These are phyloP conservation scores for Flaveria sonorensis DNA, from an alignment of 129 eudicot species.

Conservation along the genomic window DNA sequence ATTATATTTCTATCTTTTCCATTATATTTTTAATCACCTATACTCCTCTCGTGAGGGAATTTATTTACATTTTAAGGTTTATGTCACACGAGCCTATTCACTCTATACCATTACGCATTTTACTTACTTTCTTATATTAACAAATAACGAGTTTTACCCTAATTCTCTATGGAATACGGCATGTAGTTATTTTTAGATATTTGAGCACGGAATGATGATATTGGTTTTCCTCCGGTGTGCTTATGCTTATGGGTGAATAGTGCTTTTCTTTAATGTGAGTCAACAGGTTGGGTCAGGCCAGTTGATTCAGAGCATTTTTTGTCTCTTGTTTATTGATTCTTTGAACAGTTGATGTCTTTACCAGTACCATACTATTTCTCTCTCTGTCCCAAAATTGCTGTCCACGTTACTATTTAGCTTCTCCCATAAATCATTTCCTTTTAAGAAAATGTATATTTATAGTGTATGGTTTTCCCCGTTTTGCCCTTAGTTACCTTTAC, in stretches of 20 bases:
- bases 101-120: background rate
- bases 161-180: background rate
- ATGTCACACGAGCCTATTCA: background rate
- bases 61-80: background rate
- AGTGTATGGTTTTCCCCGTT: background rate
- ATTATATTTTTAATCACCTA: no score
- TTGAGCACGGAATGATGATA: slow-evolving; percentile 5
- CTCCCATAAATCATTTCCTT: background rate
- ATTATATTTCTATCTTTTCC: background rate
- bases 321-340: background rate
- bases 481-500: background rate
- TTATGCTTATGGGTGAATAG: background rate
- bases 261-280: background rate
- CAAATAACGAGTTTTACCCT: background rate
- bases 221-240: background rate
- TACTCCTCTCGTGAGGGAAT: background rate
- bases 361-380: background rate
- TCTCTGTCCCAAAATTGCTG: background rate
- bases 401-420: background rate
- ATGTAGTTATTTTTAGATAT: background rate
- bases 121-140: background rate
- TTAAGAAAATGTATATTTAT: background rate
- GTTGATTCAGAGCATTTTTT: background rate
- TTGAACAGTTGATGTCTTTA: background rate
- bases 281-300: background rate